Conservation (phyloP, 768 basidiomycete genomes). For the Suillus decipiens region DNA sequence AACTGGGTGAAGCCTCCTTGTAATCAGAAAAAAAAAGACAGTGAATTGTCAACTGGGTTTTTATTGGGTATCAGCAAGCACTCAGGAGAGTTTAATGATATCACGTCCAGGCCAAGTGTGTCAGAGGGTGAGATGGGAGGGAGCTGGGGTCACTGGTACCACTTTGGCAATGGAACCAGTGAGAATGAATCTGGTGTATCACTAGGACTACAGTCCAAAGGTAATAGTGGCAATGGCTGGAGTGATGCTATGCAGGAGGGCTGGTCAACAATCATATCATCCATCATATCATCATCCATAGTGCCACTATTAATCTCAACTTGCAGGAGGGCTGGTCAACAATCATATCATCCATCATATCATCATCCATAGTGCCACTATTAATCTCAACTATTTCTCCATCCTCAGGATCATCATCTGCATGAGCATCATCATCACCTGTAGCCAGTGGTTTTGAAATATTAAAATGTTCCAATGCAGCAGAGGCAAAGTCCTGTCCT, state of each 20-base stretch:
- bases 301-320: no score
- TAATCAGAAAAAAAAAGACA: neutral
- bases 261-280: neutral
- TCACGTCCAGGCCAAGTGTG: neutral
- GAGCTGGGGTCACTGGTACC: neutral
- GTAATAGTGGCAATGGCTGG: no score
- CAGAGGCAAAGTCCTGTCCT: conserved; percentile 11
- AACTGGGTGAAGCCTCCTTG: neutral
- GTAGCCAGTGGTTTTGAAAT: neutral
- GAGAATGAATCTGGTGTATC: neutral
- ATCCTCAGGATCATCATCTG: neutral
- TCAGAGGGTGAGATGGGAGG: neutral
- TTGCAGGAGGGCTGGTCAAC: neutral
- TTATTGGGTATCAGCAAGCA: neutral
- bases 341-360: neutral
- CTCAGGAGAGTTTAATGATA: neutral
- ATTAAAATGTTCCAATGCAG: neutral
- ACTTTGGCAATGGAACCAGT: neutral
- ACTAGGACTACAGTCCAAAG: no score
- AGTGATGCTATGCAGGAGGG: no score
- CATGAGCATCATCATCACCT: neutral
- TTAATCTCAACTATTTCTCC: neutral
- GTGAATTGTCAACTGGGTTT: neutral
- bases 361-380: neutral
- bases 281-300: neutral